These are phyloP conservation scores for Noccaea caerulescens DNA, from an alignment of 345 rosid genomes.

Conservation along the genomic window DNA sequence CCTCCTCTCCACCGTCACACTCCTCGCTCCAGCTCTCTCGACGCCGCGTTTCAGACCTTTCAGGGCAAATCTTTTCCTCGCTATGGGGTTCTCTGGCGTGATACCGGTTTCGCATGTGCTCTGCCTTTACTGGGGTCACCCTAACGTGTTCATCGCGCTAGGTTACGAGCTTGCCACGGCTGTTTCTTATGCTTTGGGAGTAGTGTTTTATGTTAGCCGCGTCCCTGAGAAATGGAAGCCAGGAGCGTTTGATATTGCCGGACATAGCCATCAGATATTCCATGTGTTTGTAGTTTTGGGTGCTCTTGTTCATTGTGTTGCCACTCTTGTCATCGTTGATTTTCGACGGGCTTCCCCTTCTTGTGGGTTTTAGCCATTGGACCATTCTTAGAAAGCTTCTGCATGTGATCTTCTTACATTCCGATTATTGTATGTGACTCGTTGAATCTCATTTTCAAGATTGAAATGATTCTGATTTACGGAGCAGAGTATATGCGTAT, in stretches of 20 bases:
- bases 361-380: conserved; percentile 41
- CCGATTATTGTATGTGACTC: background rate
- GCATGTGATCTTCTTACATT: background rate
- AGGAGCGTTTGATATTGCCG: conserved; percentile 84
- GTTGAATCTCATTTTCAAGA: background rate
- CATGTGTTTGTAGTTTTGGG: conserved; percentile 85
- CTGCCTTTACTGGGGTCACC: conserved; percentile 64
- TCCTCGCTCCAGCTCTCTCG: conserved; percentile 70
- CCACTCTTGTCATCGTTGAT: conserved; percentile 70
- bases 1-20: conserved; percentile 67
- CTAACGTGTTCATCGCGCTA: conserved; percentile 57
- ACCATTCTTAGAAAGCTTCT: background rate
- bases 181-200: conserved; percentile 64
- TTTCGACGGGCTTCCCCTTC: conserved; percentile 60
- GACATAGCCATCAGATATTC: conserved; percentile 95
- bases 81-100: conserved; percentile 85
- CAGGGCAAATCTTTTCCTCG: conserved; percentile 70
- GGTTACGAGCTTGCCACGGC: conserved; percentile 74
- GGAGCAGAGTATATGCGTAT: background rate
- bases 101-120: conserved; percentile 79
- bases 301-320: conserved; percentile 75
- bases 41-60: conserved; percentile 60
- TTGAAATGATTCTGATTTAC: conserved; percentile 7
- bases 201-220: conserved; percentile 64
- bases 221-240: conserved; percentile 94